phyloP scores from a whole-genome alignment of 2,329 filamentous ascomycete genomes.

The Penicillium sp. region DNA sequence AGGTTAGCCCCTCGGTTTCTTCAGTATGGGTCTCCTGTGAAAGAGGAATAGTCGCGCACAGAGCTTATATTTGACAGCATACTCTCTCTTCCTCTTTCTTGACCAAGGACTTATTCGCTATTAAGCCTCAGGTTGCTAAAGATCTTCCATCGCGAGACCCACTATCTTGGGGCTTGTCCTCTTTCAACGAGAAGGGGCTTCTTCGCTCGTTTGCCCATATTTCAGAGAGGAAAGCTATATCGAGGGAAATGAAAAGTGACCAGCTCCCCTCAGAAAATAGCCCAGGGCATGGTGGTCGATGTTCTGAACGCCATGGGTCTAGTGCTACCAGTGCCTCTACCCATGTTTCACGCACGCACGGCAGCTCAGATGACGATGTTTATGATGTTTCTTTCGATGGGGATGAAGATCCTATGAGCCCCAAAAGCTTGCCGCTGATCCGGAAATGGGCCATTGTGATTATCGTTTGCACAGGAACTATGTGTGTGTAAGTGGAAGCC shows the following conservation, averaged over 20 bases:
- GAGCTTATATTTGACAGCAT: background rate
- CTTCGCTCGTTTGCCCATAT: background rate
- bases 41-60: background rate
- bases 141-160: background rate
- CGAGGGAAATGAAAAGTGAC: background rate
- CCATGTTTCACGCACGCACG: background rate
- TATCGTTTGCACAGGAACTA: conserved; percentile 7
- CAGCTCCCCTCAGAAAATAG: background rate
- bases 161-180: background rate
- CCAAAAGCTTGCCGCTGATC: background rate
- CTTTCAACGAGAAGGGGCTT: background rate
- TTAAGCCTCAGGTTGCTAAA: background rate
- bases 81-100: background rate
- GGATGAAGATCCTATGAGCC: conserved; percentile 8
- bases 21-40: background rate
- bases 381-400: conserved; percentile 3
- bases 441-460: conserved; percentile 14
- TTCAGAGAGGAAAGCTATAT: background rate
- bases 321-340: background rate
- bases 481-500: conserved; percentile 10
- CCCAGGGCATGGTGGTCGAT: background rate
- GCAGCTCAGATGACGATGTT: background rate
- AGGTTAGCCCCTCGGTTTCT: background rate
- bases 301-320: background rate
- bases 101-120: background rate